Conservation (phyloP, 2,329 filamentous ascomycete species). For the Dothiorella sarmentorum region DNA sequence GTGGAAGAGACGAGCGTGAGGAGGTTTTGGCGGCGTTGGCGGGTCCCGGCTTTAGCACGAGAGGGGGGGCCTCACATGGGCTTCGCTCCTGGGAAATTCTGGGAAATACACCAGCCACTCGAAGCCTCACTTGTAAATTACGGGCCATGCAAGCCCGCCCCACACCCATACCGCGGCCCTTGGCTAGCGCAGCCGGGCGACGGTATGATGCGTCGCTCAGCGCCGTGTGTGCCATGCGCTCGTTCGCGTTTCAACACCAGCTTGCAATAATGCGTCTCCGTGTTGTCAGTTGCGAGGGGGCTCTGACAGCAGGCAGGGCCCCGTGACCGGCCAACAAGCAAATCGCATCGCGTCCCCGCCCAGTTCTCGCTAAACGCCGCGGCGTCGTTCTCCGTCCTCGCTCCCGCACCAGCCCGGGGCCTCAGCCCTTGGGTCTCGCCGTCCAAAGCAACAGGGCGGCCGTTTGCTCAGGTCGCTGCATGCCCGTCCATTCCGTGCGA, state of each 20-base stretch:
- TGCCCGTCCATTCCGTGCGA: background rate
- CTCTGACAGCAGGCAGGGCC: background rate
- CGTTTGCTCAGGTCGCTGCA: conserved; percentile 11
- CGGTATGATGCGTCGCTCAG: conserved; percentile 12
- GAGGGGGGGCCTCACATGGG: conserved; percentile 5
- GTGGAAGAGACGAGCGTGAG: conserved; percentile 10
- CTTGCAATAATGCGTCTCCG: background rate
- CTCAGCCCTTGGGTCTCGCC: no score
- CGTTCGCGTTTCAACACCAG: conserved; percentile 12
- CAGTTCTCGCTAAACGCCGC: conserved; percentile 10
- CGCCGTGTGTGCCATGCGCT: conserved; percentile 1
- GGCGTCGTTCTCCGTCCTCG: background rate
- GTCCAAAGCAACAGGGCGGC: background rate
- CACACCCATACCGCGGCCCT: conserved; percentile 12
- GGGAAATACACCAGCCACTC: conserved; percentile 14
- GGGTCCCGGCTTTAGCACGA: conserved; percentile 10
- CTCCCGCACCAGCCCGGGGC: conserved; percentile 8
- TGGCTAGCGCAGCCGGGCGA: conserved; percentile 10
- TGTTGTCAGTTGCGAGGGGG: conserved; percentile 3
- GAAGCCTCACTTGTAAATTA: conserved; percentile 14
- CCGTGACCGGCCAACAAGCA: background rate
- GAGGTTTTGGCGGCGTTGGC: conserved; percentile 11
- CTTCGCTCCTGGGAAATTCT: conserved; percentile 8
- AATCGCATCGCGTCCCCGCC: conserved; percentile 1
- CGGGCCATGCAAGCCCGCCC: conserved; percentile 6